Percentiles rank a stretch among this genome's conserved stretches.
Conservation (phyloP, 1,284 basidiomycete genomes). For the Neonothopanus nambi region DNA sequence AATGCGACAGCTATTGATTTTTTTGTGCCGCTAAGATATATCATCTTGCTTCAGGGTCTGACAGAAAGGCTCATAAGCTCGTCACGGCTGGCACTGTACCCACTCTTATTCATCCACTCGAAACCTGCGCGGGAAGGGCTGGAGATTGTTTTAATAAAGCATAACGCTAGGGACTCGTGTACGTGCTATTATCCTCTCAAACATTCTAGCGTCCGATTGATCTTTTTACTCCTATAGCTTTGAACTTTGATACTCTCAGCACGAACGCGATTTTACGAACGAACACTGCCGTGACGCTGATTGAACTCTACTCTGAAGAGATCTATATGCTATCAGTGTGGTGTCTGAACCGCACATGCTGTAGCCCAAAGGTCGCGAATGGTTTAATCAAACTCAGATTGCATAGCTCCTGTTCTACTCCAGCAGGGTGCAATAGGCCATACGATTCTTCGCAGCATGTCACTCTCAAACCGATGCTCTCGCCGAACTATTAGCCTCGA, state of each 20-base stretch:
- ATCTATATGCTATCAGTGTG: constrained; percentile 23
- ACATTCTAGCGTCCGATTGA: background rate
- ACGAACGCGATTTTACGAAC: constrained; percentile 15
- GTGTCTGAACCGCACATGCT: constrained; percentile 26
- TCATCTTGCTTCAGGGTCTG: constrained; percentile 18
- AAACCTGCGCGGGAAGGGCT: constrained; percentile 24
- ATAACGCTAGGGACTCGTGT: constrained; percentile 26
- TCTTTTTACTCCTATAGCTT: constrained; percentile 13
- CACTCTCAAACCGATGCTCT: constrained; percentile 25
- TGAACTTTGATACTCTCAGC: constrained; percentile 28
- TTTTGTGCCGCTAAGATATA: constrained; percentile 11
- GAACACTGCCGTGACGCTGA: constrained; percentile 17
- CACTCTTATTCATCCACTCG: constrained; percentile 24
- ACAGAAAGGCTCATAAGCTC: constrained; percentile 25
- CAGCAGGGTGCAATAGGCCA: constrained; percentile 19
- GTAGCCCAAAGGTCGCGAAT: constrained; percentile 24
- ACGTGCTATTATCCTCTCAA: constrained; percentile 7
- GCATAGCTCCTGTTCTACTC: constrained; percentile 22
- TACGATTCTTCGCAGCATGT: constrained; percentile 18
- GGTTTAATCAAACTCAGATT: constrained; percentile 24
- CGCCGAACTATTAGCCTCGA: constrained; percentile 21
- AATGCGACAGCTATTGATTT: constrained; percentile 25
- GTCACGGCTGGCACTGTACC: constrained; percentile 26
- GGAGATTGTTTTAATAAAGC: constrained; percentile 25
- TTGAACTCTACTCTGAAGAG: constrained; percentile 23